Base-by-base conservation (phyloP, 495 filamentous ascomycete species). In the Daldinia decipiens region DNA sequence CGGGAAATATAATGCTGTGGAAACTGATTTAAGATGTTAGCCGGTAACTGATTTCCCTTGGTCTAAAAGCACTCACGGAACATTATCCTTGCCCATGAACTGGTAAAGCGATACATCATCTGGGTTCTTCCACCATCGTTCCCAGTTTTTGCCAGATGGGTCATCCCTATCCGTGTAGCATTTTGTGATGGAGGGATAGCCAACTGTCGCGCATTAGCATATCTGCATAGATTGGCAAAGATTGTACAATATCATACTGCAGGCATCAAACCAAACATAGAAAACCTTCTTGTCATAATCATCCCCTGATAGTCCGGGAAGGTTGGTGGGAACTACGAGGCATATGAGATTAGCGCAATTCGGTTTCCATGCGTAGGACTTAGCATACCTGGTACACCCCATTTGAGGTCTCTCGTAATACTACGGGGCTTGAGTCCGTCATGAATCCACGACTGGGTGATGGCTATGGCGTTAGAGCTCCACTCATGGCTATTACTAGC, bases 261-360 rank as follows among this genome's bases (percentile, higher is more conserved):
- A 97, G 39, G 95, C 95, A 79, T 99, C 95, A 73, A 99, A 99
- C 95, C 95, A 99, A 40, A 97, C 93, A 72, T 99, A 99, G 67
- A 98, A 85, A 65, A 97, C 94, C 84, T 96, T 96, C 62, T 91
- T 84, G 62, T 90, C 89, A 53, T 89, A 95, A 9, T 87, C 89
- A 3, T 79, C 79, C 24, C 84, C 72, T 6, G 92, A 92, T 12
- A 95, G 85, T 9, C 74, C 76, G 7, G 76, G 71, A 7, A 76
- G 65, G 26, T 67, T 60, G 8, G 70, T 74, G 26, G 77, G 77
- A 26, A 79, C 77, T 79, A 38, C 24, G 58, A 45, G 13, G 36
- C 40, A 43, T 5, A 43, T 5, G 36, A 24, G 31, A 38, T 78
- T 57, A 75, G 67, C 13, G 6, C 13, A 1, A 0, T 24, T 47